Base-by-base conservation (phyloP, 305 asterid species). In the Euphrasia arctica region DNA sequence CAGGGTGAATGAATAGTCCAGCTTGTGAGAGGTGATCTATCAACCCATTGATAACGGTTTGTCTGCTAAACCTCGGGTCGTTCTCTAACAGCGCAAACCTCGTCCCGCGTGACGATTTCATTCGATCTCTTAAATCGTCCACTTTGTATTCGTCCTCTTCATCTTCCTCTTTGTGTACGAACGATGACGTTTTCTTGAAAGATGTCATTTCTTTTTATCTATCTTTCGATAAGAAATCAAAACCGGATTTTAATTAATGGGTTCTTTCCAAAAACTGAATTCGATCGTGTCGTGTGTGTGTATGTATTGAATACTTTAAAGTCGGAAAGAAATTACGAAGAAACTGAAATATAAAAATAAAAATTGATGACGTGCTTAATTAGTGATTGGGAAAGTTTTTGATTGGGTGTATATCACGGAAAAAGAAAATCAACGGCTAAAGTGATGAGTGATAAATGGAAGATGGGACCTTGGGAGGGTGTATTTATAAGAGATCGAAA, bases 1-100 rank as follows among this genome's bases (percentile, higher is more conserved):
- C 89, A 0, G 97, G 95, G 63, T 85, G 78, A 67, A 90, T 83
- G 70, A 66, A 78, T 29, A 69, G 73, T 31, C 81, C 84, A n/a
- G n/a, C n/a, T 25, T 67, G 82, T 1, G 90, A 85, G 8, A 89
- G 72, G 69, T 72, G n/a, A n/a, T n/a, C 87, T 63, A 61, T 82
- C 13, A 89, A 56, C 68, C 93, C 97, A 67, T 78, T 52, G 65
- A 90, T 42, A 64, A 89, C 81, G 39, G 42, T 72, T 43, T 83
- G 82, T 18, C 83, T 70, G 87, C 95, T 85, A 25, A 85, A 79
- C 63, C 69, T 70, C 54, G 79, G 78, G 1, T 86, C 94, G 75
- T 82, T 79, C 77, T 83, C 83, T 4, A 87, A 84, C 75, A 87
- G 70, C 32, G 67, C 62, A 29, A 87, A 79, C 51, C 83, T 65